These are phyloP conservation scores for Aristolochia contorta DNA, from an alignment of 164 flowering plant species.

Conservation along the genomic window DNA sequence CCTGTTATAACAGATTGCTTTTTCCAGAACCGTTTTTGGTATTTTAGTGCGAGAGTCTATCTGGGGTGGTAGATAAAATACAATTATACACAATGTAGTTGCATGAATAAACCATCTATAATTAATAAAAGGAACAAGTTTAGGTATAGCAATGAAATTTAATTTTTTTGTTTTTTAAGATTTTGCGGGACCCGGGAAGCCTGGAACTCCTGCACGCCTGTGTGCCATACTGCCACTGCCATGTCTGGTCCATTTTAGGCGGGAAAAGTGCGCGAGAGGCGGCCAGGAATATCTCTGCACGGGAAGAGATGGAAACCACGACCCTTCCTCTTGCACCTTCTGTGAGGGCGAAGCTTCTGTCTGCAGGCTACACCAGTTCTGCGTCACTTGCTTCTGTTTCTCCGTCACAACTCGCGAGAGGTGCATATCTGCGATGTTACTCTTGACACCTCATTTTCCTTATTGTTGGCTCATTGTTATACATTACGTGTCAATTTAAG, in stretches of 20 bases:
- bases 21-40: too few relatives aligned
- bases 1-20: too few relatives aligned
- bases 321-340: constrained; percentile 50
- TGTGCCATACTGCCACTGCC: too few relatives aligned
- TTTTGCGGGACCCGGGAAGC: too few relatives aligned
- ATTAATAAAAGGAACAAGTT: too few relatives aligned
- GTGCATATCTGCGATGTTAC: constrained; percentile 15
- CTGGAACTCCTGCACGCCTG: too few relatives aligned
- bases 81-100: too few relatives aligned
- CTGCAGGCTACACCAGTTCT: constrained; percentile 61
- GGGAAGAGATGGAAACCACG: constrained; percentile 43
- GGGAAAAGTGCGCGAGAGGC: not conserved
- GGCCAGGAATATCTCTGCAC: not conserved
- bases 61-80: too few relatives aligned
- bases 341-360: constrained; percentile 49
- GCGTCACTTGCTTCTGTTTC: constrained; percentile 44
- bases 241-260: not conserved
- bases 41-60: too few relatives aligned
- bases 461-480: not conserved
- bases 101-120: too few relatives aligned
- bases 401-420: constrained; percentile 48
- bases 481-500: not conserved
- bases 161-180: too few relatives aligned
- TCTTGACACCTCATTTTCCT: not conserved
- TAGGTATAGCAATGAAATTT: too few relatives aligned